Base-by-base conservation (phyloP, 441 rosid species). In the Flueggea neowawraea region DNA sequence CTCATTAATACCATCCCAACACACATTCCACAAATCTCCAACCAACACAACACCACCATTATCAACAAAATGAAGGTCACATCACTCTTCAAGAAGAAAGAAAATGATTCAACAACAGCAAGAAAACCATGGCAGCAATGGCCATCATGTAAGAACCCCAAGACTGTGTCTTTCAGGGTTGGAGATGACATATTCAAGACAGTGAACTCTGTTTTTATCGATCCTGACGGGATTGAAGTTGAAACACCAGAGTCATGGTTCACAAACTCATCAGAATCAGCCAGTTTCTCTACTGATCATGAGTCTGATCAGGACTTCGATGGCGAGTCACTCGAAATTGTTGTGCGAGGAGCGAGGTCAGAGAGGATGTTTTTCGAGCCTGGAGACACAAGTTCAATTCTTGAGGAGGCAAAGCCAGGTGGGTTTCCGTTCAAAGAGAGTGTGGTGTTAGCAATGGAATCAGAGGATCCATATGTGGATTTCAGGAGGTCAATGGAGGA, bases 401-500 rank as follows among this genome's bases (percentile, higher is more conserved):
- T 93, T 6, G 84, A 80, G 66, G 83, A 78, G 61, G 80, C 73
- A 5, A 77, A 75, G 16, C 16, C 72, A 0, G 68, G 62, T 0
- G 78, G 61, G 52, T 55, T 61, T 31, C 79, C 78, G 3, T 76
- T 76, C 10, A 73, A 80, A 62, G 81, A 80, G 45, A 80, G 82
- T 65, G 90, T 84, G 67, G 70, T 72, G 28, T 52, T 75, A 63
- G 74, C 88, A 53, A 70, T 87, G 82, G 95, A 88, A 56, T 84
- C 98, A 6, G 66, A 69, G 53, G 74, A 88, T 63, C 87, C 85
- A 28, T 79, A 68, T 54, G 47, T 45, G 4, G 98, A 91, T 68
- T 92, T 92, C 76, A 74, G 79, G 66, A 73, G 69, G 63, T 92
- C 98, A 32, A 85, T 88, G 97, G 93, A 81, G 65, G 97, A 93